Evolutionary conservation across 2,329 filamentous ascomycete species (phyloP).

Genomic region (Plectosphaerella sp.): DNA sequence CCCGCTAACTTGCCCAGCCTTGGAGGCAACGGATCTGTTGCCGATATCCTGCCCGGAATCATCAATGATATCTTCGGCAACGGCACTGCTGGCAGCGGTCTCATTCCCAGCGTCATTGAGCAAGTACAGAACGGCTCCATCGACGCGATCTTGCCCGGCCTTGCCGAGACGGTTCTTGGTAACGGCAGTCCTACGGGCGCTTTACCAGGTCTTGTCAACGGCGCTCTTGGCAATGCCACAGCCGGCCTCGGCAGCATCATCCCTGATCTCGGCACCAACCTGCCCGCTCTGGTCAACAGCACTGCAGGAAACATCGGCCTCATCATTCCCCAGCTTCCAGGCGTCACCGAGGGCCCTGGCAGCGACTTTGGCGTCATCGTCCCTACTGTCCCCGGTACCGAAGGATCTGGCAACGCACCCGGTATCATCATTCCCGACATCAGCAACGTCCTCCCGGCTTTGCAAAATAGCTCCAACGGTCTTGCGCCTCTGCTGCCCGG

Average conservation of each 20-base stretch:
- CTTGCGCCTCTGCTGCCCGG: not conserved
- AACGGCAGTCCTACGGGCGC: not conserved
- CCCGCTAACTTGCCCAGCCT: not conserved
- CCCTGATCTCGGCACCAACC: not conserved
- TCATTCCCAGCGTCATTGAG: not conserved
- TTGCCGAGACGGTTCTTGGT: not conserved
- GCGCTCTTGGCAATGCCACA: not conserved
- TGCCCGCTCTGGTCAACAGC: not conserved
- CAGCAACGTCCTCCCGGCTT: not conserved
- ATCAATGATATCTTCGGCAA: slow-evolving; percentile 1
- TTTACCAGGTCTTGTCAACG: not conserved
- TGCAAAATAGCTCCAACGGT: not conserved
- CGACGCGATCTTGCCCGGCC: not conserved
- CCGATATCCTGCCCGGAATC: not conserved
- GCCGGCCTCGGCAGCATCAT: not conserved
- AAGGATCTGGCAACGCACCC: not conserved
- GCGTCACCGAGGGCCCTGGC: not conserved
- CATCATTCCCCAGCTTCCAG: not conserved
- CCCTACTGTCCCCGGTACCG: not conserved
- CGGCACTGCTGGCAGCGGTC: not conserved
- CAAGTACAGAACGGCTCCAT: not conserved
- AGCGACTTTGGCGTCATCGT: not conserved
- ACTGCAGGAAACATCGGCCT: not conserved
- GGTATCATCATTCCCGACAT: not conserved
- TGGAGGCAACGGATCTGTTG: not conserved